Conservation (phyloP, 306 rosid genomes). For the Inga oerstediana region DNA sequence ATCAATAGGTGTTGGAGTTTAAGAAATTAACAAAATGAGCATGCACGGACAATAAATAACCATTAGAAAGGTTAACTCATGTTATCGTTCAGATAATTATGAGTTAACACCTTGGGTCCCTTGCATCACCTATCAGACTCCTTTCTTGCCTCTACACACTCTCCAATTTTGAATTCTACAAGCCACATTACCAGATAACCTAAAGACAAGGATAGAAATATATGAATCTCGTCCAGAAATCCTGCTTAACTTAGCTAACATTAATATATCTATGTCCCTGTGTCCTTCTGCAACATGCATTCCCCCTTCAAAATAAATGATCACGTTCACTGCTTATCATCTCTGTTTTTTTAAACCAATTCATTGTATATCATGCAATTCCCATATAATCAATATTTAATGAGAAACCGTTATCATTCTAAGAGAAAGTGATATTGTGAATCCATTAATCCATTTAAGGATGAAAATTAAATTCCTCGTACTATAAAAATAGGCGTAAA, state of each 20-base stretch:
- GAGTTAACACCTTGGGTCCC: neutral
- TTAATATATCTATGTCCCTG: neutral
- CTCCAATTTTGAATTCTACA: neutral
- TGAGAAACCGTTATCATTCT: neutral
- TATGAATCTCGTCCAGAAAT: neutral
- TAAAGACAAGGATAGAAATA: constrained; percentile 1
- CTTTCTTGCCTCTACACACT: neutral
- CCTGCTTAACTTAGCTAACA: neutral
- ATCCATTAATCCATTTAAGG: neutral
- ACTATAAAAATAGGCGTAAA: constrained; percentile 11
- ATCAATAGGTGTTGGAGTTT: neutral
- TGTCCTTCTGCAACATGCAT: neutral
- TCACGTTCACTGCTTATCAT: neutral
- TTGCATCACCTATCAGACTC: neutral
- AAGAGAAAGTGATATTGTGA: constrained; percentile 4
- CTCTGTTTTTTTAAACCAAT: neutral
- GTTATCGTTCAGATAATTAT: neutral
- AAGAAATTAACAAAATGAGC: neutral
- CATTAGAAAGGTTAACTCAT: neutral
- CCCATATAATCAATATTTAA: neutral
- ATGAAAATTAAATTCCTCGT: neutral
- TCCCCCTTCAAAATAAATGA: neutral
- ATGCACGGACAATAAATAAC: neutral
- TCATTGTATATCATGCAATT: neutral
- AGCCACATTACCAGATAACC: neutral